Evolutionary conservation across 305 asterid genomes (phyloP).

Genomic region (Stenogyne calaminthoides): DNA sequence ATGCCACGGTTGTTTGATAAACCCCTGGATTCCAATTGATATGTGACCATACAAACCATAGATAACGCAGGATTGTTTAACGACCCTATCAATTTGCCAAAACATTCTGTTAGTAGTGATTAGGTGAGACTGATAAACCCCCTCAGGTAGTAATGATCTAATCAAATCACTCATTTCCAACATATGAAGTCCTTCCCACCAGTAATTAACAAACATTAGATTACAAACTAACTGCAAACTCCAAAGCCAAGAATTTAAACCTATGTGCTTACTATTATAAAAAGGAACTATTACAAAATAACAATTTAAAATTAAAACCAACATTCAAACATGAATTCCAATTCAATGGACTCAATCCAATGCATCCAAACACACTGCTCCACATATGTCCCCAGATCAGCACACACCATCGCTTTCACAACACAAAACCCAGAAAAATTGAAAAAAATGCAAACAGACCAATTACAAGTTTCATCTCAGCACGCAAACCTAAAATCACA

Average conservation of each 20-base stretch:
- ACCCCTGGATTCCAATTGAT: not conserved
- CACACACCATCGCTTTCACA: not conserved
- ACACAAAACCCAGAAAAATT: not conserved
- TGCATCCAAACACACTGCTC: not conserved
- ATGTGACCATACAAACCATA: not conserved
- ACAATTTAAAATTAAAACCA: constrained; percentile 13
- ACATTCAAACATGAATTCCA: too few species aligned
- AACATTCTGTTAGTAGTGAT: not conserved
- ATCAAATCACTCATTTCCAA: not conserved
- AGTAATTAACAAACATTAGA: not conserved
- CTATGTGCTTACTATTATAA: not conserved
- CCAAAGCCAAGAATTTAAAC: not conserved
- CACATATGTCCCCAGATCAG: not conserved
- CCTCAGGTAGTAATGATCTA: not conserved
- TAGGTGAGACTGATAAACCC: not conserved
- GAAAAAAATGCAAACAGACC: constrained; percentile 12
- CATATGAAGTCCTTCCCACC: too few species aligned
- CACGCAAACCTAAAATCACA: not conserved
- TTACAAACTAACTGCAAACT: not conserved
- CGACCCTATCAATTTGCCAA: not conserved
- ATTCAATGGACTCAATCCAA: not conserved
- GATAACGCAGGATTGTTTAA: not conserved
- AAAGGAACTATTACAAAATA: not conserved
- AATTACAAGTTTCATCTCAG: not conserved
- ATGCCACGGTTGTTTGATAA: not conserved